Evolutionary conservation across 106 monocot species (phyloP), one percentile per base, ranked within the genome.

Genomic region (Cymbidium sinense): DNA sequence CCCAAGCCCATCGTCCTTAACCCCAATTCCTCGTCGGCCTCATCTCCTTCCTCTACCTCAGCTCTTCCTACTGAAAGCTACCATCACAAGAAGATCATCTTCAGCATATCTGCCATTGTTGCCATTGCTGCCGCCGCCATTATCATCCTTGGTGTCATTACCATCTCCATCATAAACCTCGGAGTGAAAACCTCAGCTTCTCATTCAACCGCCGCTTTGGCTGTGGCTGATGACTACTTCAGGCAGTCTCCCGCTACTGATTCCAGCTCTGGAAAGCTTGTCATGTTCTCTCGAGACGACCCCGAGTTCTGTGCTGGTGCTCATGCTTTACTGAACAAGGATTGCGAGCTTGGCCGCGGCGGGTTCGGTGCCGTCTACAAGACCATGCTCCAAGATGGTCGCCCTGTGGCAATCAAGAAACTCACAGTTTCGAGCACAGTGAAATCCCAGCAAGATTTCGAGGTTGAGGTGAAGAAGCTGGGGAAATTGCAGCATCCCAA

Each of bases 261-360:
- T 67, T 70, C 81, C 64, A 84, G 88, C 77, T 90, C 95, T 1
- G 95, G 95, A 50, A 95, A 88, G 77, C 88, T 95, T 2, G 85
- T 95, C 29, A 92, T 95, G 95, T 95, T 95, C 82, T 82, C 86
- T 50, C 88, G 90, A 5, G 81, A 80, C 15, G 86, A 95, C 18
- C 86, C 85, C 21, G 92, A 90, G 61, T 95, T 95, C 77, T 88
- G 88, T 31, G 80, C 90, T 13, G 82, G 92, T 8, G 74, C 92
- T 2, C 95, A 90, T 75, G 92, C 95, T 15, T 77, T 92, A 33
- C 88, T 92, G 17, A 90, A 90, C 86, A 95, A 95, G 84, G 88
- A 95, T 70, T 92, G 95, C 43, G 95, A 95, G 43, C 88, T 95
- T 4, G 95, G 95, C 25, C 92, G 95, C 50, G 95, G 95, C 10